phyloP scores from a whole-genome alignment of 192 early-diverging fungal genomes.

The Mortierella hygrophila region DNA sequence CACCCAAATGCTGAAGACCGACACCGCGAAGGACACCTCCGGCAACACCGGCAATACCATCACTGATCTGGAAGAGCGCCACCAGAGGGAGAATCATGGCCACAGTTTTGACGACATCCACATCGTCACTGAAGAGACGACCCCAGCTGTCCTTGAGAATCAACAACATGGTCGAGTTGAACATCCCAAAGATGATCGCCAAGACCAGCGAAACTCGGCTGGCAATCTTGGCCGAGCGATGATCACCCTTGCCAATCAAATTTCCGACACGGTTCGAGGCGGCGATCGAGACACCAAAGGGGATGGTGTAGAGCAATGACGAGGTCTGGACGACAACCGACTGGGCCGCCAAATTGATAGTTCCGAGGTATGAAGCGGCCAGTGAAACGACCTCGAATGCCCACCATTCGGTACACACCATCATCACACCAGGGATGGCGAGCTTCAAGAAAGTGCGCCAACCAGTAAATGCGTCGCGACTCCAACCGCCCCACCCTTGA shows the following conservation, averaged over 20 bases:
- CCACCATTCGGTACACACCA: slow-evolving; percentile 31
- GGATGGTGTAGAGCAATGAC: slow-evolving; percentile 75
- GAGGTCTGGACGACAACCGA: slow-evolving; percentile 80
- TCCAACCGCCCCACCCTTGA: slow-evolving; percentile 90
- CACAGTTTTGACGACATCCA: slow-evolving; percentile 74
- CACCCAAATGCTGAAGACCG: slow-evolving; percentile 75
- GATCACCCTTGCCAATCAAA: slow-evolving; percentile 67
- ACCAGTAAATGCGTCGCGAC: slow-evolving; percentile 68
- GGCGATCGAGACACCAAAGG: slow-evolving; percentile 82
- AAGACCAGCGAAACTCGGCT: slow-evolving; percentile 61
- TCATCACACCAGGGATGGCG: slow-evolving; percentile 82
- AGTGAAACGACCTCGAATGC: slow-evolving; percentile 79
- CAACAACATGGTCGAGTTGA: slow-evolving; percentile 65
- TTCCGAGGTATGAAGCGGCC: slow-evolving; percentile 83
- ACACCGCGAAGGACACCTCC: slow-evolving; percentile 79
- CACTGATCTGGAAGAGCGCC: slow-evolving; percentile 79
- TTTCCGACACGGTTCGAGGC: slow-evolving; percentile 85
- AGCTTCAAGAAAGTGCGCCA: slow-evolving; percentile 71
- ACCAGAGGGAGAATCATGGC: slow-evolving; percentile 79
- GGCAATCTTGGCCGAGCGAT: slow-evolving; percentile 60
- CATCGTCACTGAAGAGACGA: slow-evolving; percentile 71
- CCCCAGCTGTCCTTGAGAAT: slow-evolving; percentile 66
- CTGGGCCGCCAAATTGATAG: slow-evolving; percentile 81
- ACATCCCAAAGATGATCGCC: slow-evolving; percentile 58
- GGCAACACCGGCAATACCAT: slow-evolving; percentile 66